Evolutionary conservation across 441 rosid species (phyloP), one percentile per base, ranked within the genome.

Genomic region (Adansonia gregorii): DNA sequence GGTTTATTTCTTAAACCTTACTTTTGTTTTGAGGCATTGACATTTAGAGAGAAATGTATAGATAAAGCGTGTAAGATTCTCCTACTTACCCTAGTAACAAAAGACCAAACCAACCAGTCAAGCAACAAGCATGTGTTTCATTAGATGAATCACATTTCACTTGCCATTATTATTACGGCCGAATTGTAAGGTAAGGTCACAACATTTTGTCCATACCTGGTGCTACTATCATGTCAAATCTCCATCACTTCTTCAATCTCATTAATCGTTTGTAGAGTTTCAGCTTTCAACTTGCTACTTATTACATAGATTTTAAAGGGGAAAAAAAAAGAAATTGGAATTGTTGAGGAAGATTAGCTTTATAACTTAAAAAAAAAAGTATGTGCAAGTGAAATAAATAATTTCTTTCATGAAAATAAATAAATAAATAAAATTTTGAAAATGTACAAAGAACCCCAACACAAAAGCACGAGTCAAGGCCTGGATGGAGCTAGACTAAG

Each of bases 401-500:
- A 60, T 27, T 17, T 66, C 35, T 24, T 31, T 31, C 24, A 4
- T 9, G 41, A 76, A 76, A 77, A 67, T 24, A 27, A 79, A 73
- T 73, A 45, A 79, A 56, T 17, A 85, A 82, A 65, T 75, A 83
- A 72, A 31, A 17, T 76, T 80, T 80, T 79, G 69, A 56, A 81
- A 88, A 89, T 90, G 88, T 89, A 93, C 90, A 89, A 46, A 78
- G 77, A 74, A 55, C 59, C 67, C 48, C 46, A 46, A 12, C 24
- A 35, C 14, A n/a, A 49, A 74, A 65, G 48, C 77, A 15, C 35
- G 20, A 12, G 61, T 88, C 87, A 94, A 0, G 85, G 90, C 66
- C 92, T 92, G 43, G 95, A 89, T 11, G 98, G 98, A 31, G 97
- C 92, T 61, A 95, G 93, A 81, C 98, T 89, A 8, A 95, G 98